Percentiles rank a stretch among this genome's conserved stretches.
Conservation (phyloP, 2,329 filamentous ascomycete species). For the Penicillium sp. region DNA sequence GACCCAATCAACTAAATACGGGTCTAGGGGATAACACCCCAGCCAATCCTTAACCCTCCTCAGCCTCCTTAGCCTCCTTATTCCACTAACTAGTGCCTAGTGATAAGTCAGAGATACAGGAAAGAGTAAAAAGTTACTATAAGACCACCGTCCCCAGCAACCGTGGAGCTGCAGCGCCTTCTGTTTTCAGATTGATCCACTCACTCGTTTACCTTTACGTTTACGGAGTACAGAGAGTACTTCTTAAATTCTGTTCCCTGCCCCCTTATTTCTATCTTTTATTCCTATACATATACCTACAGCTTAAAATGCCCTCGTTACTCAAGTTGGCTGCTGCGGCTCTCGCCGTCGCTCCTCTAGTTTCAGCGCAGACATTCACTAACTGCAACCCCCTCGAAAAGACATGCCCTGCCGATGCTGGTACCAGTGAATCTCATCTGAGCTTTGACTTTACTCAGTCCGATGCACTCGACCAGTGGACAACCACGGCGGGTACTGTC, state of each 20-base stretch:
- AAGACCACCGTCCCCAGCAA: conserved; percentile 3
- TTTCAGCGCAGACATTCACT: conserved; percentile 65
- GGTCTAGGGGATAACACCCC: background rate
- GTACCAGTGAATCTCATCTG: conserved; percentile 50
- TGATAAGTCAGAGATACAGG: background rate
- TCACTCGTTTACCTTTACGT: conserved; percentile 13
- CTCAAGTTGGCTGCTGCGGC: conserved; percentile 30
- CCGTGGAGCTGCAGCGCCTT: conserved; percentile 1
- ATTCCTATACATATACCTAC: background rate
- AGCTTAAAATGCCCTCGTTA: conserved; percentile 27
- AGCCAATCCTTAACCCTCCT: conserved; percentile 4
- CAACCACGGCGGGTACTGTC: conserved; percentile 61
- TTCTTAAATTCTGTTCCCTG: background rate
- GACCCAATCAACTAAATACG: conserved; percentile 1
- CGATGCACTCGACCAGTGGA: conserved; percentile 56
- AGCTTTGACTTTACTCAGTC: conserved; percentile 44
- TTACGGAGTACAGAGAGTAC: too few relatives aligned
- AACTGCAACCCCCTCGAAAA: conserved; percentile 62
- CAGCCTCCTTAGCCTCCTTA: background rate
- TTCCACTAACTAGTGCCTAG: too few relatives aligned
- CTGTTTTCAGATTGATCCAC: conserved; percentile 8
- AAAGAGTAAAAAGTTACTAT: background rate
- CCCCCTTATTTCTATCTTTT: background rate
- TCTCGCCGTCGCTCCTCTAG: conserved; percentile 30
- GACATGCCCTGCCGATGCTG: conserved; percentile 64